Base-by-base conservation (phyloP, 305 asterid species). In the Coffea humblotiana region DNA sequence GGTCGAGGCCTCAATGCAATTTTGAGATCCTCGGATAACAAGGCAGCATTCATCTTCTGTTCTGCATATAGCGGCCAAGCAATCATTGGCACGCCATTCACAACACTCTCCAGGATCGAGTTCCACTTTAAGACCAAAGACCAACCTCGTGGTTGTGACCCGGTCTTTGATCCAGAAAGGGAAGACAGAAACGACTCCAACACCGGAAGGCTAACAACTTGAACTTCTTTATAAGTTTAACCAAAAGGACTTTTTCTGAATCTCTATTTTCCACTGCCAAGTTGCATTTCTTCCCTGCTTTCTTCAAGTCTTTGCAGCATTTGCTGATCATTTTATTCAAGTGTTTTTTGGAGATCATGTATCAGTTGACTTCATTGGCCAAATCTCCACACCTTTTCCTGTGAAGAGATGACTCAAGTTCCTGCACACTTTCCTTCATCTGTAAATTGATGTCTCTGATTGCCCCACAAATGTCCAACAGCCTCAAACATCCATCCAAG, bases 11-110 rank as follows among this genome's bases (percentile, higher is more conserved):
- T 65, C 10, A 76, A 54, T 6, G 85, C 83, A 4, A 78, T 85
- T 64, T 81, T 65, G n/a, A 81, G 45, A 29, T 66, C 83, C 6
- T 78, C 74, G 4, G 60, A 35, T 69, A 84, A 23, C 58, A 76
- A 0, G 7, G 73, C 80, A 0, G 85, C 82, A 27, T 64, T 84
- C 83, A 72, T 81, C 60, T 71, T 35, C 45, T 84, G 87, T 72
- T 84, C 87, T 0, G 84, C 85, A 23, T 15, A 79, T 1, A 85
- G 82, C 15, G 90, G 90, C 90, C 90, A 87, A 18, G 85, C 82
- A 29, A 85, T 83, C 19, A 87, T 4, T 2, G 90, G 87, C 48
- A 81, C 83, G 4, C 88, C 88, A 23, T 77, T 14, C 3, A 60
- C 77, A 2, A 84, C 52, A 45, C 88, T 84, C 80, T 87, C 90